These are phyloP conservation scores for Trichosporon faecale DNA, from an alignment of 1,284 basidiomycete genomes.

Conservation along the genomic window DNA sequence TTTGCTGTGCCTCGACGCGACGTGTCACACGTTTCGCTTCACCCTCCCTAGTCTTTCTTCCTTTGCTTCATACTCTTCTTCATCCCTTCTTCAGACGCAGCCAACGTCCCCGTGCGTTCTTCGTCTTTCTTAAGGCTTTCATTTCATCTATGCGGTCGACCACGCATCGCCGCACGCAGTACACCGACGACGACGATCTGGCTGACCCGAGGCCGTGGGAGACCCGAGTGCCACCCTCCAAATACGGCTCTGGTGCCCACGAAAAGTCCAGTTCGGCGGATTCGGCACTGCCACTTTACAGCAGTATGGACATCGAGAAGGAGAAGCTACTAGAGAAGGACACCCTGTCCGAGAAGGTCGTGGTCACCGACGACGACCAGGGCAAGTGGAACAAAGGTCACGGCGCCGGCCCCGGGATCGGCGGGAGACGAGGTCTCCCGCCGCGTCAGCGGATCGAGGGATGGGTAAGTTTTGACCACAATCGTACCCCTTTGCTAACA, in stretches of 20 bases:
- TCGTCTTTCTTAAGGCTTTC: conserved; percentile 2
- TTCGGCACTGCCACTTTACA: conserved; percentile 23
- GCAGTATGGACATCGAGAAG: conserved; percentile 20
- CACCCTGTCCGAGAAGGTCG: conserved; percentile 29
- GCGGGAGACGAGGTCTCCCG: conserved; percentile 43
- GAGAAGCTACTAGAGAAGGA: conserved; percentile 14
- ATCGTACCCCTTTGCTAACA: not conserved
- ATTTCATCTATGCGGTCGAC: conserved; percentile 25
- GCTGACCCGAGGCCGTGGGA: conserved; percentile 48
- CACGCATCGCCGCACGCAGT: conserved; percentile 25
- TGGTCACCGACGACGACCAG: conserved; percentile 34
- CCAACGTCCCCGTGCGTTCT: conserved; percentile 12
- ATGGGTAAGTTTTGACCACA: conserved; percentile 35
- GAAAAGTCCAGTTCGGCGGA: conserved; percentile 16
- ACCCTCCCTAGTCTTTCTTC: not conserved
- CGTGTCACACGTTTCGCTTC: conserved; percentile 4
- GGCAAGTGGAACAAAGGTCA: conserved; percentile 50
- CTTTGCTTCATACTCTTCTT: conserved; percentile 9
- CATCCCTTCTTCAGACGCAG: not conserved
- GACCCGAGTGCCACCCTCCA: conserved; percentile 32
- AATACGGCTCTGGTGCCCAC: conserved; percentile 35
- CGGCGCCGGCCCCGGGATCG: conserved; percentile 43
- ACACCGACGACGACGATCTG: conserved; percentile 37
- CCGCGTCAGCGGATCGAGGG: conserved; percentile 42
- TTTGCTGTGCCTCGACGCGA: conserved; percentile 7